Evolutionary conservation across 2,329 filamentous ascomycete species (phyloP).

Genomic region (Fusarium sp.): DNA sequence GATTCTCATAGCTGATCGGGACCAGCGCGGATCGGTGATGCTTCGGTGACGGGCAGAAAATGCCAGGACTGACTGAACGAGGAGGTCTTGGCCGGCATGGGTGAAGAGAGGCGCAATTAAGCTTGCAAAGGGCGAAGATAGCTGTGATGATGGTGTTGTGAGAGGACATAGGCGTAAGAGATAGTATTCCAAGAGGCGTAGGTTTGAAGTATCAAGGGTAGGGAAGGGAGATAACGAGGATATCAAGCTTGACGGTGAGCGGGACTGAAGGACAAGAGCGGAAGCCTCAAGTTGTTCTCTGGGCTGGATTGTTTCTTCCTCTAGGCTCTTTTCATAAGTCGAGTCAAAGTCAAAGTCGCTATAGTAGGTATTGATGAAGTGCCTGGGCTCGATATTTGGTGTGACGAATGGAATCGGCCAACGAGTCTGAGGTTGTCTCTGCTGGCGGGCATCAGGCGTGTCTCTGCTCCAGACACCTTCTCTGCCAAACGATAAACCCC

Average conservation of each 20-base stretch:
- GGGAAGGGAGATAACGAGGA: conserved; percentile 25
- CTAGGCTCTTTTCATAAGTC: conserved; percentile 24
- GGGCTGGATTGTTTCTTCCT: conserved; percentile 19
- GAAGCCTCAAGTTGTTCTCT: conserved; percentile 9
- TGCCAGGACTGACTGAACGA: conserved; percentile 34
- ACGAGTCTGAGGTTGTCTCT: not conserved
- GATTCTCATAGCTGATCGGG: conserved; percentile 27
- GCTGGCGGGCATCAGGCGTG: not conserved
- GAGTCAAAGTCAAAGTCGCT: conserved; percentile 27
- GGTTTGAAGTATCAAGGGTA: conserved; percentile 11
- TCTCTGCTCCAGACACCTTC: conserved; percentile 45
- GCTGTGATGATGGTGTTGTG: conserved; percentile 32
- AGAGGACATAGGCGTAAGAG: conserved; percentile 35
- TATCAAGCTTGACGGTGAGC: not conserved
- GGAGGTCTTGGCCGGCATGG: conserved; percentile 26
- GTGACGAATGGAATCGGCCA: not conserved
- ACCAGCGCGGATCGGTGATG: conserved; percentile 29
- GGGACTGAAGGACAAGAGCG: too few relatives aligned
- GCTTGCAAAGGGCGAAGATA: conserved; percentile 30
- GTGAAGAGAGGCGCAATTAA: conserved; percentile 38
- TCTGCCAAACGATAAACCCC: conserved; percentile 44
- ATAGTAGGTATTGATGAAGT: conserved; percentile 37
- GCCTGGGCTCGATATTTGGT: conserved; percentile 12
- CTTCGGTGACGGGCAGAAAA: conserved; percentile 37
- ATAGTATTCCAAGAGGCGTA: conserved; percentile 37